A percentile compares a stretch with the other conserved stretches of the same genome.
Evolutionary conservation across 2,329 filamentous ascomycete species (phyloP).

Genomic region (Apiospora hydei): DNA sequence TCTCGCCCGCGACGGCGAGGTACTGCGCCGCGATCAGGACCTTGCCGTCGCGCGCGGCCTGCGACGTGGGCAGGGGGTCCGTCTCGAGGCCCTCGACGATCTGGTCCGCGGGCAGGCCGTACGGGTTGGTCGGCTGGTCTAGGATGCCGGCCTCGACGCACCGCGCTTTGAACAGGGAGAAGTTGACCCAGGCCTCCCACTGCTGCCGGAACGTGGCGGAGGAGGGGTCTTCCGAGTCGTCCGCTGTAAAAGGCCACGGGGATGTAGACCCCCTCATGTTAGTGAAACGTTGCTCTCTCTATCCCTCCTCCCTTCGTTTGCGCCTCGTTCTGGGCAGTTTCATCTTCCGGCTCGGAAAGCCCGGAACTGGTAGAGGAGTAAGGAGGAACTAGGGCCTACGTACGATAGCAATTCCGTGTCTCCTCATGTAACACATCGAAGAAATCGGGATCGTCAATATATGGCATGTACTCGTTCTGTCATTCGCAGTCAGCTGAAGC

Average conservation of each 20-base stretch:
- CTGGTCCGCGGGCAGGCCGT: conserved; percentile 16
- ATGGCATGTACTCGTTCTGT: conserved; percentile 16
- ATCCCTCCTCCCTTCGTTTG: neutral
- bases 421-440: conserved; percentile 23
- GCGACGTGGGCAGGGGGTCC: neutral
- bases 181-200: conserved; percentile 22
- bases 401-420: conserved; percentile 20
- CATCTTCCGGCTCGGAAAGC: neutral
- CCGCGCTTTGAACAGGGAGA: conserved; percentile 17
- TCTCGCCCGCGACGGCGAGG: conserved; percentile 12
- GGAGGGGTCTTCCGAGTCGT: neutral
- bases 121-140: conserved; percentile 15
- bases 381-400: neutral
- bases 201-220: neutral
- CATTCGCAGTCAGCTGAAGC: conserved; percentile 1
- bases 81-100: conserved; percentile 22
- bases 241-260: conserved; percentile 8
- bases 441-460: conserved; percentile 23
- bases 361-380: neutral
- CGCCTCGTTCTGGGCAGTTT: neutral
- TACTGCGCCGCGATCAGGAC: conserved; percentile 22
- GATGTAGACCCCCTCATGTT: neutral
- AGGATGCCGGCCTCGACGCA: conserved; percentile 22
- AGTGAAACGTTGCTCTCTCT: neutral
- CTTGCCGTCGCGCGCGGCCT: conserved; percentile 11